Evolutionary conservation across 2,329 filamentous ascomycete genomes (phyloP).

Genomic region (Sporothrix brunneoviolacea): DNA sequence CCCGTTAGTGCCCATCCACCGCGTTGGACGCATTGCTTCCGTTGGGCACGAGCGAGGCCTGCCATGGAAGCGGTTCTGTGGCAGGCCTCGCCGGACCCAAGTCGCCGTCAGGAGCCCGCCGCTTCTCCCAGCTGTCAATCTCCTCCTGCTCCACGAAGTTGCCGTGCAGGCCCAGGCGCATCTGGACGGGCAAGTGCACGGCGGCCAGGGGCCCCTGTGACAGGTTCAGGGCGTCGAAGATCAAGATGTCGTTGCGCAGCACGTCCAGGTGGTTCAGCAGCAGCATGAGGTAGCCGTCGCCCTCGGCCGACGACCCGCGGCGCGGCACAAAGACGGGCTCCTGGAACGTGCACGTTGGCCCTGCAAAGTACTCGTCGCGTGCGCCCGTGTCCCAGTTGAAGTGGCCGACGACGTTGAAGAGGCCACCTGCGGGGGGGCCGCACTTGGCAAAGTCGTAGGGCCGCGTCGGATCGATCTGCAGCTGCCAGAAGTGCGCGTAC

Average conservation of each 20-base stretch:
- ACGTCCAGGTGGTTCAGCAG: constrained; percentile 40
- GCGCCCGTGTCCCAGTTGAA: constrained; percentile 31
- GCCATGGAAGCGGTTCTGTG: constrained; percentile 33
- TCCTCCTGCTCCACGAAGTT: constrained; percentile 37
- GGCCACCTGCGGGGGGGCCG: constrained; percentile 34
- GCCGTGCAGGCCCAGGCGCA: constrained; percentile 36
- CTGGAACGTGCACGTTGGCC: constrained; percentile 41
- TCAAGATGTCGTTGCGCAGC: constrained; percentile 37
- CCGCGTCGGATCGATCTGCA: constrained; percentile 28
- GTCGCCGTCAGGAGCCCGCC: constrained; percentile 29
- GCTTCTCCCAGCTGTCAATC: constrained; percentile 35
- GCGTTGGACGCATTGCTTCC: not conserved
- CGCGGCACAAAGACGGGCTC: constrained; percentile 48
- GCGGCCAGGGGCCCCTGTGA: constrained; percentile 33
- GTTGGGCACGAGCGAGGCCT: constrained; percentile 18
- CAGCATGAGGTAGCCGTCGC: constrained; percentile 44
- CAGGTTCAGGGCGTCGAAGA: constrained; percentile 35
- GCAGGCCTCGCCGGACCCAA: constrained; percentile 33
- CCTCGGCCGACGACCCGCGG: constrained; percentile 33
- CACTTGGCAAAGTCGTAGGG: constrained; percentile 40
- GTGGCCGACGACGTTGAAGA: constrained; percentile 43
- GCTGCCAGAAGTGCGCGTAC: constrained; percentile 42
- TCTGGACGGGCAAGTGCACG: constrained; percentile 34
- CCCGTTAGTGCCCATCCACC: constrained; percentile 6
- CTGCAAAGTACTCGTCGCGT: constrained; percentile 38